These are phyloP conservation scores for Ogataea trehaloabstinens DNA, from an alignment of 805 yeast genomes.

Conservation along the genomic window DNA sequence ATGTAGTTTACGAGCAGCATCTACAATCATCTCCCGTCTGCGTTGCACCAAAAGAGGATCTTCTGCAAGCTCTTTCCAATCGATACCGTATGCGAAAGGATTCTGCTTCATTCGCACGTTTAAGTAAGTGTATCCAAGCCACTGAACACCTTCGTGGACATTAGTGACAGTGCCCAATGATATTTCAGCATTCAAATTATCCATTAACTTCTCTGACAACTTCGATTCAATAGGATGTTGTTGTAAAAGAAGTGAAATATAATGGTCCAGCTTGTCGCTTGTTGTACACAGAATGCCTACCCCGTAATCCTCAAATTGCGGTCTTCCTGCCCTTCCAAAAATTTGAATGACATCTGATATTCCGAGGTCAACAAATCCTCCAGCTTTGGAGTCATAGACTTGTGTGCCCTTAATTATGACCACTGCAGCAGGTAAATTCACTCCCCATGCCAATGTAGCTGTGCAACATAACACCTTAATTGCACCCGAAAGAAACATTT, in stretches of 20 bases:
- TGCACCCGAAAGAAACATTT: constrained; percentile 80
- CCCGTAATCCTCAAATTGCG: constrained; percentile 90
- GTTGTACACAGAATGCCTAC: constrained; percentile 89
- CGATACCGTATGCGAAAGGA: constrained; percentile 89
- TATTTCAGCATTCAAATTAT: constrained; percentile 94
- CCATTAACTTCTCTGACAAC: constrained; percentile 73
- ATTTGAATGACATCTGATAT: constrained; percentile 96
- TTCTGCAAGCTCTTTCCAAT: constrained; percentile 77
- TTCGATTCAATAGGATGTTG: constrained; percentile 96
- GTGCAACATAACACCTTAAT: constrained; percentile 92
- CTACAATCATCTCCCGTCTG: constrained; percentile 70
- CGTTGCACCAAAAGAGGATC: constrained; percentile 79
- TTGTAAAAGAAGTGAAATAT: constrained; percentile 82
- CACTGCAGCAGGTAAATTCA: constrained; percentile 95
- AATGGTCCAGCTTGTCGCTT: constrained; percentile 77
- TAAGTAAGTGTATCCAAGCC: constrained; percentile 98
- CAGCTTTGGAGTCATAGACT: constrained; percentile 89
- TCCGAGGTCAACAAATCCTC: constrained; percentile 92
- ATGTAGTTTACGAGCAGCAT: constrained; percentile 83
- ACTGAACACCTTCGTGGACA: constrained; percentile 89
- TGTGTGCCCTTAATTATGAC: constrained; percentile 97
- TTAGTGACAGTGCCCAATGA: constrained; percentile 93
- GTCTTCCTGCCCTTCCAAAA: constrained; percentile 99
- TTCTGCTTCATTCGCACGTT: constrained; percentile 92
- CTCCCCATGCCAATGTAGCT: constrained; percentile 99